Conservation (phyloP, 148 eudicot species). For the Rhododendron ovatum region DNA sequence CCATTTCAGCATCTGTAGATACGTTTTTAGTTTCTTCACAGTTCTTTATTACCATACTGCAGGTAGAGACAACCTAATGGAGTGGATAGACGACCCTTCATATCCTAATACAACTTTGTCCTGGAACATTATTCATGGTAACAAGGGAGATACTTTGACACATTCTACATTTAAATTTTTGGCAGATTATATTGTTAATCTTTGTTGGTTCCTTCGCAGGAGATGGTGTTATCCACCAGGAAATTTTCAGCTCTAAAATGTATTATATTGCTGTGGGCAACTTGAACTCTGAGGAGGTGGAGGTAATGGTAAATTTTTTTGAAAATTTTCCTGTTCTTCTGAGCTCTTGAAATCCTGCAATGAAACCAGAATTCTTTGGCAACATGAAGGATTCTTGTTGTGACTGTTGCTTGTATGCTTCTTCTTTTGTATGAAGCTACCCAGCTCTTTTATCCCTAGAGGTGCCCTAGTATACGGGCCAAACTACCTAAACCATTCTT, state of each 20-base stretch:
- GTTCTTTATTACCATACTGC: conserved; percentile 12
- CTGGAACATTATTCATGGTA: conserved; percentile 55
- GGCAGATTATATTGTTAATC: background rate
- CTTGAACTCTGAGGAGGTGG: conserved; percentile 36
- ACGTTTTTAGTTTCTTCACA: background rate
- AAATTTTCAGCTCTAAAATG: conserved; percentile 31
- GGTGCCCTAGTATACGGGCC: background rate
- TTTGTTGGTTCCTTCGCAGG: conserved; percentile 28
- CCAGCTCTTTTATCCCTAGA: background rate
- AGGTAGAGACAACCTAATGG: conserved; percentile 41
- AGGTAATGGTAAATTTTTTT: conserved; percentile 22
- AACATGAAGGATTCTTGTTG: background rate
- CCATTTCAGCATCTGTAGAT: background rate
- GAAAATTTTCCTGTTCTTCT: background rate
- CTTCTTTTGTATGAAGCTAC: background rate
- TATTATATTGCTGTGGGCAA: conserved; percentile 56
- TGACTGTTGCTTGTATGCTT: background rate
- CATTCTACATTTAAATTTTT: background rate
- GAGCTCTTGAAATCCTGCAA: conserved; percentile 3
- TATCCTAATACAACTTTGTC: conserved; percentile 48
- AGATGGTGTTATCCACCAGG: conserved; percentile 35
- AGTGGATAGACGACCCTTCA: conserved; percentile 48
- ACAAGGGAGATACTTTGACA: background rate
- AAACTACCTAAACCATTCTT: background rate
- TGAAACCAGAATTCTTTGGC: background rate